These are phyloP conservation scores for Sclerotinia minor DNA, from an alignment of 2,329 filamentous ascomycete species.

Conservation along the genomic window DNA sequence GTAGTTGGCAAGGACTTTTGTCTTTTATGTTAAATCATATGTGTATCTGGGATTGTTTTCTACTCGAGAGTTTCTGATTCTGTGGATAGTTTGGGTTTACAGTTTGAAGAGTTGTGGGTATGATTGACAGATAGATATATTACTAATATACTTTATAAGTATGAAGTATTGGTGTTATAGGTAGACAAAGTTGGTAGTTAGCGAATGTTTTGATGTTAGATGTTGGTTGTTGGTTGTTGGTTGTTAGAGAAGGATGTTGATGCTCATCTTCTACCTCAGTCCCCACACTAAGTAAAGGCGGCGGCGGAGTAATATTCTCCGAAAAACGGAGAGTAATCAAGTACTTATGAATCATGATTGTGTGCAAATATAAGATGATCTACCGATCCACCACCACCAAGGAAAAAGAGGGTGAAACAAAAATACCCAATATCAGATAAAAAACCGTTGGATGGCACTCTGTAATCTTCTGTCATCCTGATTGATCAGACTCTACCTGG, in stretches of 20 bases:
- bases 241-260: neutral
- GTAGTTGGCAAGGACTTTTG: too few species aligned
- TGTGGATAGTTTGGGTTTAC: neutral
- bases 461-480: too few species aligned
- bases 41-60: neutral
- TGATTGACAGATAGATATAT: too few species aligned
- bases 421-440: neutral
- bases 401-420: neutral
- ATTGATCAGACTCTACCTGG: too few species aligned
- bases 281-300: too few species aligned
- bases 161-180: neutral
- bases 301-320: slow-evolving; percentile 8
- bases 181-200: neutral
- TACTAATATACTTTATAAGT: neutral
- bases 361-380: neutral
- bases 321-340: neutral
- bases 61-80: neutral
- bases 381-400: neutral
- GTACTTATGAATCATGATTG: neutral
- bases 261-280: too few species aligned
- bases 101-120: neutral
- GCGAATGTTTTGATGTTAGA: neutral
- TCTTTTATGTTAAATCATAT: neutral
- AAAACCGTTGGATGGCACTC: slow-evolving; percentile 7
- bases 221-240: neutral